These are phyloP conservation scores for Coelastrella sp. DNA, from an alignment of 139 green algal genomes.

Conservation along the genomic window DNA sequence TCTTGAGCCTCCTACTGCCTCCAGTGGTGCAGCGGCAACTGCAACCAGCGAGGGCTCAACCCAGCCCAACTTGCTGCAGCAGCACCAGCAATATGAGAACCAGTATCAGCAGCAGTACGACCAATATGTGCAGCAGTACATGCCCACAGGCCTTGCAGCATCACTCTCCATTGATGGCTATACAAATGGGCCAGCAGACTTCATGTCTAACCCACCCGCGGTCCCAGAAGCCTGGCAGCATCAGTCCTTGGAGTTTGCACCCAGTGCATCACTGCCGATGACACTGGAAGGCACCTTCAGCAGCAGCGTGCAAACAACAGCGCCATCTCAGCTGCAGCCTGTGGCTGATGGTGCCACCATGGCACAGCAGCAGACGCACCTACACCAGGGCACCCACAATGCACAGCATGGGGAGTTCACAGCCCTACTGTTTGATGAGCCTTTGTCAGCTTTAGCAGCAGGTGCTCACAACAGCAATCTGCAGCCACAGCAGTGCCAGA, in stretches of 20 bases:
- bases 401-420: neutral
- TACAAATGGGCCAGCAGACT: neutral
- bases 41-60: no score
- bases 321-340: neutral
- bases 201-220: neutral
- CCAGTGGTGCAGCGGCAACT: neutral
- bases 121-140: neutral
- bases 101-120: neutral
- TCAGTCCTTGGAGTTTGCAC: neutral
- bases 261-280: neutral
- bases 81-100: neutral
- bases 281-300: neutral
- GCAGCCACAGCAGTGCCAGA: neutral
- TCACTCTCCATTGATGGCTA: neutral
- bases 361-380: neutral
- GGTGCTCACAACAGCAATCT: neutral
- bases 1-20: neutral
- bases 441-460: neutral
- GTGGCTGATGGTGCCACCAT: neutral
- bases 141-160: neutral
- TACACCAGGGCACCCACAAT: neutral
- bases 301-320: neutral
- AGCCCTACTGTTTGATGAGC: slow-evolving; percentile 7
- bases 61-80: no score
- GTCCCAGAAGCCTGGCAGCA: neutral